Percentiles rank a stretch among this genome's conserved stretches.
Conservation (phyloP, 768 basidiomycete genomes). For the Boletus speciosus region DNA sequence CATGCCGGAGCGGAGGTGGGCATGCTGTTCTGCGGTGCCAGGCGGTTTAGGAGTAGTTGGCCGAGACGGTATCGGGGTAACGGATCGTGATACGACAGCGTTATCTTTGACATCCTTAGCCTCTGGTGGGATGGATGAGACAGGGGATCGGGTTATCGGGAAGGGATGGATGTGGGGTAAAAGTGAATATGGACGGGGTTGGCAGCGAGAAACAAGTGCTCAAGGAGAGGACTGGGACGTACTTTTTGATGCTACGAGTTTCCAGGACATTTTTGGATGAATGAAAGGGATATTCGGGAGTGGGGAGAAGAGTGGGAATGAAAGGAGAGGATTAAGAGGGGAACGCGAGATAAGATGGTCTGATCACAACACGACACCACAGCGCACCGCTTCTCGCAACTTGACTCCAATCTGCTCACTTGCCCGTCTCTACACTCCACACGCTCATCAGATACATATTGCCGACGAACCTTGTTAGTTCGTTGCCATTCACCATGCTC, state of each 20-base stretch:
- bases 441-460: too few relatives aligned
- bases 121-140: slow-evolving; percentile 38
- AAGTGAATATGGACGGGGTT: background rate
- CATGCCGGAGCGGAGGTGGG: slow-evolving; percentile 80
- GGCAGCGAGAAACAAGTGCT: too few relatives aligned
- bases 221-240: background rate
- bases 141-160: slow-evolving; percentile 7
- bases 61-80: slow-evolving; percentile 77
- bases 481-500: background rate
- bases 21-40: slow-evolving; percentile 42
- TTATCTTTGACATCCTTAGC: slow-evolving; percentile 69
- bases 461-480: background rate
- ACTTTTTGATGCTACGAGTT: slow-evolving; percentile 42
- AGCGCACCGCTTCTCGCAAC: slow-evolving; percentile 3
- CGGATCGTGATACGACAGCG: slow-evolving; percentile 70
- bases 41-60: slow-evolving; percentile 72
- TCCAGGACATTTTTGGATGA: slow-evolving; percentile 53
- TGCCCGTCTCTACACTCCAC: too few relatives aligned
- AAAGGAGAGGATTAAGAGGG: background rate
- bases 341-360: slow-evolving; percentile 2
- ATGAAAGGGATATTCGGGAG: background rate
- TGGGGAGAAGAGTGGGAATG: background rate
- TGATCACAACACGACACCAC: slow-evolving; percentile 7
- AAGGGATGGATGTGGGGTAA: background rate
- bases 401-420: too few relatives aligned